These are phyloP conservation scores for Cyclotella sp. DNA, from an alignment of 108 stramenopile genomes.

Conservation along the genomic window DNA sequence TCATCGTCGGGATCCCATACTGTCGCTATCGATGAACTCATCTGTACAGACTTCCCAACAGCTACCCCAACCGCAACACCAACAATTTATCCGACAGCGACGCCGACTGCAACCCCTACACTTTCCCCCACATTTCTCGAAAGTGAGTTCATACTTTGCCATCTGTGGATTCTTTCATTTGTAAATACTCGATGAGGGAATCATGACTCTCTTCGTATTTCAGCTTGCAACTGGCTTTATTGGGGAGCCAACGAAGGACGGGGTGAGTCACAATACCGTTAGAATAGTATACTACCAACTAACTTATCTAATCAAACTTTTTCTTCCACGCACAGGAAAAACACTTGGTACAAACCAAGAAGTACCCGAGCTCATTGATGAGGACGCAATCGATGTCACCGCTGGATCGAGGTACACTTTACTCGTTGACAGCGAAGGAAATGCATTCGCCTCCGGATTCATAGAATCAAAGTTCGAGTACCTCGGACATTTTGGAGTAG, in stretches of 20 bases:
- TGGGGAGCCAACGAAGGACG: conserved; percentile 20
- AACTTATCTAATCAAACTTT: neutral
- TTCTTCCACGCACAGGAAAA: neutral
- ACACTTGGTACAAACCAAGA: conserved; percentile 13
- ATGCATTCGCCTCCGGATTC: conserved; percentile 26
- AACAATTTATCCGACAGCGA: neutral
- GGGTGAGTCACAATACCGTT: neutral
- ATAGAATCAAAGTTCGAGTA: conserved; percentile 23
- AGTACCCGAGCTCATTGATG: conserved; percentile 6
- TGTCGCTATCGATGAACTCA: conserved; percentile 9
- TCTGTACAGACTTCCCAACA: conserved; percentile 10
- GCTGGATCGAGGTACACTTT: conserved; percentile 31
- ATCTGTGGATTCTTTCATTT: neutral
- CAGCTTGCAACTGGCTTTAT: conserved; percentile 9
- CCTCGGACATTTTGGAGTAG: conserved; percentile 20
- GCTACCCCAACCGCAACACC: conserved; percentile 5
- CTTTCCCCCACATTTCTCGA: conserved; percentile 18
- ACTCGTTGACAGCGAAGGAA: conserved; percentile 7
- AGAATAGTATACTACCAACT: neutral
- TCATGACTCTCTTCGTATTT: neutral
- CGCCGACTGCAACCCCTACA: conserved; percentile 3
- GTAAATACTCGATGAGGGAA: neutral
- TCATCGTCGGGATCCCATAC: conserved; percentile 20
- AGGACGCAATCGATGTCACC: conserved; percentile 9
- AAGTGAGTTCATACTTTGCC: neutral